Evolutionary conservation across 176 grass and related monocot species (phyloP), one percentile per base, ranked within the genome.

Genomic region (Oryza brachyantha): DNA sequence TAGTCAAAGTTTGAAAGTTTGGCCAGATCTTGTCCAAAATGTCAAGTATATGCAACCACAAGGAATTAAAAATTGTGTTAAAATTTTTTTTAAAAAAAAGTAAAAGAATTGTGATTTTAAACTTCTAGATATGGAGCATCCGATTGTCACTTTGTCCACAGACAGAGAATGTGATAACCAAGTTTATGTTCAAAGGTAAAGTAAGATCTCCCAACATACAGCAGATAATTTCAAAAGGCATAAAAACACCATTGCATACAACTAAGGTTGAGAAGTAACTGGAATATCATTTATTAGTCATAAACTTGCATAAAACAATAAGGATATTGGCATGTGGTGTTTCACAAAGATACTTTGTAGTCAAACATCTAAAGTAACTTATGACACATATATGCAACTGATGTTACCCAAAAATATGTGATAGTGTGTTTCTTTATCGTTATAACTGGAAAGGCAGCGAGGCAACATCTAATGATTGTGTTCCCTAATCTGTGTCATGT

Each of bases 401-500:
- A 81, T 77, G 35, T 76, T 14, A 76, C 36, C 55, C 22, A 3
- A 52, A 66, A 82, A 31, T 72, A 65, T 64, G 57, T 34, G 26
- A 81, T 37, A 29, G 41, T 22, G 21, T 43, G 13, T 26, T 71
- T 70, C 31, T 77, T 55, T 64, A 10, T 19, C 46, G 6, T 50
- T 50, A 48, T 48, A 50, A 50, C 46, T 50, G 46, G 13, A 21
- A 50, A 50, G 46, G 46, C 46, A 50, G 46, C 16, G 19, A 50
- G 5, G 31, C 52, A 74, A 61, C 17, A 57, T 38, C 34, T 65
- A 74, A 74, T 52, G 59, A 8, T 27, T n/a, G 28, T 40, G 28
- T 5, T 19, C 5, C 3, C 11, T 17, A 73, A 73, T 21, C 14
- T 31, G 35, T 14, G 59, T 32, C 2, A 2, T 75, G 19, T 66